These are phyloP conservation scores for Seminavis robusta DNA, from an alignment of 108 stramenopile species.

Conservation along the genomic window DNA sequence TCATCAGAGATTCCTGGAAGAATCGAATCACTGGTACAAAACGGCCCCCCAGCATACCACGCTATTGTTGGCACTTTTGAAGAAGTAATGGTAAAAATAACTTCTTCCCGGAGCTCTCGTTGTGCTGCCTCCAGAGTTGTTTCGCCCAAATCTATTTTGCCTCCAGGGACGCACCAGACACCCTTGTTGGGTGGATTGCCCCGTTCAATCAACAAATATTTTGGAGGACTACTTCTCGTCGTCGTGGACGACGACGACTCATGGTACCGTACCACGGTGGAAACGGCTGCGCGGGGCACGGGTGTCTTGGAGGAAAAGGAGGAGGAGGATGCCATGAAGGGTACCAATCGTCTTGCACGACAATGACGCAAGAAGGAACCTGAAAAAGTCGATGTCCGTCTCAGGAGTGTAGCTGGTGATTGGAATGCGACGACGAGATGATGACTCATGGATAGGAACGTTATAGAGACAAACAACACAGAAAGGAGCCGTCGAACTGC, in stretches of 20 bases:
- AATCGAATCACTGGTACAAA: slow-evolving; percentile 16
- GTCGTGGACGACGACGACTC: not conserved
- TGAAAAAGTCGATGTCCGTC: no score
- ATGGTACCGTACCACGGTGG: slow-evolving; percentile 42
- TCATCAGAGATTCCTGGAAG: slow-evolving; percentile 31
- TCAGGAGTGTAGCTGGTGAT: no score
- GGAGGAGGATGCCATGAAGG: no score
- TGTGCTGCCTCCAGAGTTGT: slow-evolving; percentile 40
- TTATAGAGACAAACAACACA: no score
- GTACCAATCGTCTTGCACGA: no score
- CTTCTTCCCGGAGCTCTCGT: slow-evolving; percentile 64
- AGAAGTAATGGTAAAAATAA: not conserved
- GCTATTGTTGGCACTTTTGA: slow-evolving; percentile 22
- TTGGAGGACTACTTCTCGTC: not conserved
- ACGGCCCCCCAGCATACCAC: slow-evolving; percentile 31
- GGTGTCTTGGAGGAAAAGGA: not conserved
- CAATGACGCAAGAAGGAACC: no score
- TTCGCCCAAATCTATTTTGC: slow-evolving; percentile 66
- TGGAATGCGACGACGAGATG: no score
- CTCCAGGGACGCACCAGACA: slow-evolving; percentile 65
- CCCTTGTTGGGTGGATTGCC: slow-evolving; percentile 69
- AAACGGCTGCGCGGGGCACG: slow-evolving; percentile 65
- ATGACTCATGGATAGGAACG: no score
- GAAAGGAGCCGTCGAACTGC: no score
- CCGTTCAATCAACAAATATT: slow-evolving; percentile 55